A percentile compares a stretch with the other conserved stretches of the same genome.
phyloP scores from a whole-genome alignment of 768 basidiomycete species.

The Auricularia sp. region DNA sequence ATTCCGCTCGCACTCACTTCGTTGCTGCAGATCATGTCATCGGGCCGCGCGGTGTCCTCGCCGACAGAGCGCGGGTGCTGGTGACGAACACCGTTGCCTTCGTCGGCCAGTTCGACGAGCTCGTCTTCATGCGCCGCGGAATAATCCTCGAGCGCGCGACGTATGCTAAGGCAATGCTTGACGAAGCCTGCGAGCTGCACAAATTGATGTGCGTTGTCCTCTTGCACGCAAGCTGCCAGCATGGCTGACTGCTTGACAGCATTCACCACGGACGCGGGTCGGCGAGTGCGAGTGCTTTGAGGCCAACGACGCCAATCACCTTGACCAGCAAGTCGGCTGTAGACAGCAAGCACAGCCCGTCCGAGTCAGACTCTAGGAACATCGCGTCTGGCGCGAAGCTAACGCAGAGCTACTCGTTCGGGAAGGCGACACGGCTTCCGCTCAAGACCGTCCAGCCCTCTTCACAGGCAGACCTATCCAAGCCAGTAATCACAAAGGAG shows the following conservation, averaged over 20 bases:
- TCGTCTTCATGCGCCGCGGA: conserved; percentile 68
- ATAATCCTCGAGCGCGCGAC: conserved; percentile 70
- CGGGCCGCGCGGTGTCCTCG: conserved; percentile 72
- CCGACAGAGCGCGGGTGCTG: conserved; percentile 72
- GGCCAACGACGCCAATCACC: conserved; percentile 40
- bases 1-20: neutral
- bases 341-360: neutral
- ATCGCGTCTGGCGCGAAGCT: conserved; percentile 13
- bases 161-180: conserved; percentile 47
- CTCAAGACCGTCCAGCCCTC: neutral
- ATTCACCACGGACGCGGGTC: conserved; percentile 35
- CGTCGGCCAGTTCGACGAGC: conserved; percentile 62
- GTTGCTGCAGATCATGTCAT: conserved; percentile 60
- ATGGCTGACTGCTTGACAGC: neutral
- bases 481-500: conserved; percentile 37
- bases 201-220: conserved; percentile 56
- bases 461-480: neutral
- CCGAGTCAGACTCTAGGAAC: neutral
- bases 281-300: conserved; percentile 33
- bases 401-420: conserved; percentile 9
- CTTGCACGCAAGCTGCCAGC: no score
- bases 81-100: conserved; percentile 85
- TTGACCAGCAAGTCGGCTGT: neutral
- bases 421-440: neutral
- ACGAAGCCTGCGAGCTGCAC: conserved; percentile 53